Percentiles rank a stretch among this genome's conserved stretches.
Conservation (phyloP, 2,329 filamentous ascomycete species). For the Phaeosphaeria sp. region DNA sequence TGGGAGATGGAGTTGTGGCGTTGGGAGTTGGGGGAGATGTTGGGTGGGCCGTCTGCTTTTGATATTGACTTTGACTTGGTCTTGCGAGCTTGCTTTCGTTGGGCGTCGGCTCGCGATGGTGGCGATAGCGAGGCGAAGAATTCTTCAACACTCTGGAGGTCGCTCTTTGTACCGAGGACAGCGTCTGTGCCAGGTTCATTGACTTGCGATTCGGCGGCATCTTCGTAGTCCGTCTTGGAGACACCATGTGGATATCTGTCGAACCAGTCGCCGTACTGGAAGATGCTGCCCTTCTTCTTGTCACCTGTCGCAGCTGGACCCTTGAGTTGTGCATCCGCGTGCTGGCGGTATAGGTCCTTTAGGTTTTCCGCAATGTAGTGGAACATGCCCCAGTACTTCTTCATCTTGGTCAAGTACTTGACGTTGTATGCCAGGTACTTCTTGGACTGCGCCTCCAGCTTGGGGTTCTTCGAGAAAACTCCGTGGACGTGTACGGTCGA, state of each 20-base stretch:
- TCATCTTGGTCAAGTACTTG: slow-evolving; percentile 91
- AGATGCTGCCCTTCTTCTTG: slow-evolving; percentile 64
- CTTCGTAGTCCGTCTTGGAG: slow-evolving; percentile 81
- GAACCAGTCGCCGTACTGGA: slow-evolving; percentile 98
- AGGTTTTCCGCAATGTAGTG: slow-evolving; percentile 95
- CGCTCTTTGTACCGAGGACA: slow-evolving; percentile 84
- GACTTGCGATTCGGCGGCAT: slow-evolving; percentile 70
- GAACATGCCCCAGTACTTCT: slow-evolving; percentile 98
- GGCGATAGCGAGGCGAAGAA: slow-evolving; percentile 85
- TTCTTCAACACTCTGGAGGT: slow-evolving; percentile 92
- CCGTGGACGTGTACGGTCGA: slow-evolving; percentile 94
- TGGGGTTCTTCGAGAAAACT: slow-evolving; percentile 83
- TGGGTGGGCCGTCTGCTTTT: slow-evolving; percentile 33
- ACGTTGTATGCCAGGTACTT: slow-evolving; percentile 86
- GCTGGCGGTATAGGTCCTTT: slow-evolving; percentile 84
- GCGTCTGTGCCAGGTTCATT: slow-evolving; percentile 86
- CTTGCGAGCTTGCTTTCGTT: slow-evolving; percentile 60
- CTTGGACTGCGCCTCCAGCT: slow-evolving; percentile 79
- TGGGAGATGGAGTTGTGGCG: slow-evolving; percentile 29
- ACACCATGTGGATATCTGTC: slow-evolving; percentile 93
- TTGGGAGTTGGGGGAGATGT: slow-evolving; percentile 26
- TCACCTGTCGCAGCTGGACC: slow-evolving; percentile 58
- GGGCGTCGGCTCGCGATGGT: slow-evolving; percentile 55
- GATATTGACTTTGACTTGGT: slow-evolving; percentile 48
- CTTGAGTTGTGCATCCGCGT: slow-evolving; percentile 78